Evolutionary conservation across 345 rosid genomes (phyloP), one percentile per base, ranked within the genome.

Genomic region (Linum usitatissimum): DNA sequence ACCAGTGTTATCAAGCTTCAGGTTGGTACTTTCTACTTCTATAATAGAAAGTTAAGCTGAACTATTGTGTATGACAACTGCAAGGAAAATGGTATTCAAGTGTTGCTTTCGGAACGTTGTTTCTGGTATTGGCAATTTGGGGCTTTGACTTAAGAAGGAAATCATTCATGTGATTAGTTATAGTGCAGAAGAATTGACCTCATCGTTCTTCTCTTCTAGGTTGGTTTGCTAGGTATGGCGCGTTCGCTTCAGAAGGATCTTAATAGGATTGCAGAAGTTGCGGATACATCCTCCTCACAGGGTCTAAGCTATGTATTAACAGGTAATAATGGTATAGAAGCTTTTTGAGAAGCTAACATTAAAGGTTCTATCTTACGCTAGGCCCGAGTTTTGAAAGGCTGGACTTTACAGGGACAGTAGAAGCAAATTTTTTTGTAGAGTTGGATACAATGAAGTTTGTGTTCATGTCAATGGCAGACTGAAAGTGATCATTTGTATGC

Each of bases 1-100:
- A 89, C 97, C 38, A 86, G 75, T 60, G 90, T 93, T 59, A 68
- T 93, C 60, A 87, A 93, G 82, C 86, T 93, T 67, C 99, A 93
- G 94, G 99, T 87, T 64, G 17, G 30, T 9, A 34, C 9, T 42
- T 55, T n/a, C 9, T 21, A 3, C 10, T 21, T 18, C 30, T 55
- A 20, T 6, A 55, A 6, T 18, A 45, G 28, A 2, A 23, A 23
- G 10, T 34, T 3, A 12, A 45, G 10, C 10, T 10, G 51, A 45
- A 45, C 13, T 10, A 15, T 45, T 9, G 51, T 13, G 38, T 45
- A 45, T 10, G 51, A 45, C 3, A 45, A 10, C 17, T 1, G 10
- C 13, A 15, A 6, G 51, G 5, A 10, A 15, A 15, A 45, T 15
- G 7, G 51, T 45, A 10, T 10, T 9, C 14, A 45, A 10, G 17